Evolutionary conservation across 192 early-diverging fungal genomes (phyloP).

Genomic region (Phlyctochytrium planicorne): DNA sequence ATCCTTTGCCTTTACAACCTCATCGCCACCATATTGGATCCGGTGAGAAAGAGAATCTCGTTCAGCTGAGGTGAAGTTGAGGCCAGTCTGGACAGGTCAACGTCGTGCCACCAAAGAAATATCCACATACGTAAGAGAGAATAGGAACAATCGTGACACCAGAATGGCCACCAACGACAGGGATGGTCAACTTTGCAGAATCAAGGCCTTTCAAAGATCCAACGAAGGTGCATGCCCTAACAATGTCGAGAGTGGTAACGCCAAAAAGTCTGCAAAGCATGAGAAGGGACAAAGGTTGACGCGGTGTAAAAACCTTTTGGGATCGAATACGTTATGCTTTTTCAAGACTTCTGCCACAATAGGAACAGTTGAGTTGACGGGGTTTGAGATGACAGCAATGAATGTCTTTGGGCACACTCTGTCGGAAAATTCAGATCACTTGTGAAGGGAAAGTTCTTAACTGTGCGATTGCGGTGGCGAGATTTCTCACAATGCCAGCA

Average conservation of each 20-base stretch:
- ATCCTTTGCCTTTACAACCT: conserved; percentile 69
- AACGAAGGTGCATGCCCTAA: conserved; percentile 62
- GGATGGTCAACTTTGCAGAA: conserved; percentile 40
- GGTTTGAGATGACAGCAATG: conserved; percentile 64
- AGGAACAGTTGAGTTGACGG: conserved; percentile 68
- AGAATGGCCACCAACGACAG: conserved; percentile 67
- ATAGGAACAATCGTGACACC: conserved; percentile 65
- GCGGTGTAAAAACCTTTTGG: conserved; percentile 43
- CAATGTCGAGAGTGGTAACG: conserved; percentile 64
- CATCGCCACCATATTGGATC: conserved; percentile 69
- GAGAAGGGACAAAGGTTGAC: not conserved
- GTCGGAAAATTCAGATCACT: no score
- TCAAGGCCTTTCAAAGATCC: conserved; percentile 39
- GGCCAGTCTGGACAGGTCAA: conserved; percentile 28
- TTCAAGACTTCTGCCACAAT: conserved; percentile 66
- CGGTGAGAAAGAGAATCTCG: conserved; percentile 55
- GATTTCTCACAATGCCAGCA: conserved; percentile 85
- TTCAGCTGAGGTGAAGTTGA: conserved; percentile 53
- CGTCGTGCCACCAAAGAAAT: not conserved
- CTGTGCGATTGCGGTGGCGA: conserved; percentile 77
- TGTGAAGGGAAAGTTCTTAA: conserved; percentile 33
- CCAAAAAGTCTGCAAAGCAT: conserved; percentile 44
- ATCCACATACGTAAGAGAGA: conserved; percentile 50
- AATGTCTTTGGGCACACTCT: conserved; percentile 65
- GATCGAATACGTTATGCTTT: conserved; percentile 57